A percentile compares a stretch with the other conserved stretches of the same genome.
phyloP scores from a whole-genome alignment of 2,329 filamentous ascomycete genomes.

The Phaeosphaeria sp. region DNA sequence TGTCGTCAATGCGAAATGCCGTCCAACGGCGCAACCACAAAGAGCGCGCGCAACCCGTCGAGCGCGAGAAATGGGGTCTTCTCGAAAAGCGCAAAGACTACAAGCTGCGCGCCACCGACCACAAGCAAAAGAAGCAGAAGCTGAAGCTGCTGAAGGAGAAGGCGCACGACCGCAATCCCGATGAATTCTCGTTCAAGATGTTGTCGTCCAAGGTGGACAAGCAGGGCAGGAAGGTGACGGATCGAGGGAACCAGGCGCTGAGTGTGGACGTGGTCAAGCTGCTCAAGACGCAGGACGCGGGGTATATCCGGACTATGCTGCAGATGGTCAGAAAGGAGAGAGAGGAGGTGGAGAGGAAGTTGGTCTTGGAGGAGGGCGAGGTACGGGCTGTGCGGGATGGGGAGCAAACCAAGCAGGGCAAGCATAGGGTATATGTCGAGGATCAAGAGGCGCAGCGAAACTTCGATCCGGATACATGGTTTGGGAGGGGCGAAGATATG shows the following conservation, averaged over 20 bases:
- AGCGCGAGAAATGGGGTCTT: conserved; percentile 85
- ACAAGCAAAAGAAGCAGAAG: conserved; percentile 67
- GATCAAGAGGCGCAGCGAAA: conserved; percentile 49
- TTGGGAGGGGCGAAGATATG: conserved; percentile 41
- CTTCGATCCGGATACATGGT: conserved; percentile 51
- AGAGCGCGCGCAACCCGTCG: conserved; percentile 85
- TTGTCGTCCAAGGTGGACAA: conserved; percentile 59
- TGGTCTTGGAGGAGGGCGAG: conserved; percentile 44
- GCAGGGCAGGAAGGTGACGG: conserved; percentile 49
- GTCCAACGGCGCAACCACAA: conserved; percentile 80
- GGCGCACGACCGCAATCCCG: conserved; percentile 66
- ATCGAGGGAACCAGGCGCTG: conserved; percentile 56
- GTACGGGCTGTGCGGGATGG: conserved; percentile 49
- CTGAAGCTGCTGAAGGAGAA: conserved; percentile 66
- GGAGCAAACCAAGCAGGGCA: conserved; percentile 27
- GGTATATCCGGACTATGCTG: conserved; percentile 65
- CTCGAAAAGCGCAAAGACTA: conserved; percentile 95
- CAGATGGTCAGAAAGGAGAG: conserved; percentile 62
- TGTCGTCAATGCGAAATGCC: conserved; percentile 47
- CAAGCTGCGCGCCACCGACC: conserved; percentile 68
- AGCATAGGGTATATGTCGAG: conserved; percentile 50
- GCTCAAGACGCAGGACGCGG: conserved; percentile 70
- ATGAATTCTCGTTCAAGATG: conserved; percentile 72
- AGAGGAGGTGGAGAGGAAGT: conserved; percentile 54
- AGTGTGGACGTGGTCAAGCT: conserved; percentile 66